Evolutionary conservation across 805 yeast genomes (phyloP), one percentile per base, ranked within the genome.

Genomic region (Debaryomyces tyrocola): DNA sequence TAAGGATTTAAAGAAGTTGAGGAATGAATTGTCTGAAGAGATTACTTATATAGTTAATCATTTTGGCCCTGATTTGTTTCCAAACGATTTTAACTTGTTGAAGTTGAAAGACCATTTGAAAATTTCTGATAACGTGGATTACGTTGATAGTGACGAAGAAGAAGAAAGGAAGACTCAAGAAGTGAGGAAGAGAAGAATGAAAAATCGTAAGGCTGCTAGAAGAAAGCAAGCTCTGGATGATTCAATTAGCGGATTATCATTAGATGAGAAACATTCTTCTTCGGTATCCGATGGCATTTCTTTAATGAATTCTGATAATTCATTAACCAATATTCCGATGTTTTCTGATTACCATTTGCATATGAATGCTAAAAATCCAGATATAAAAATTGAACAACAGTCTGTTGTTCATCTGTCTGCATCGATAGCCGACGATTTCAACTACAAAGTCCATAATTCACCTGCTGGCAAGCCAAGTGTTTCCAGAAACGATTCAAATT

Each of bases 21-120:
- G 98, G 52, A 69, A 70, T 35, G 77, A 76, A 50, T 74, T 92
- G 48, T 80, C 88, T 17, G 78, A 74, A 50, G 84, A 87, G 46
- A 87, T 94, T 47, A 88, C 96, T 0, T 87, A 84, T 36, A 64
- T 82, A 4, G 90, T 92, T 41, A 90, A 91, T 62, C 81, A 78
- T 37, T 78, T 84, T 47, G 98, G 97, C 0, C 94, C 96, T 4
- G 79, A 84, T 58, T 66, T 94, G 45, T 91, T 83, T 75, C 92
- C 96, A 4, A 63, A 69, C 37, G 97, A 91, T 66, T 87, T 91
- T 60, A 85, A 85, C 53, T 64, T 80, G 48, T 63, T 77, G 43
- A 78, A 78, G 46, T 63, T 75, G 51, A 75, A 73, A 49, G 70
- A 75, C 48, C 62, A 64, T 40, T 55, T 66, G 49, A 67, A 67